Evolutionary conservation across 1,284 basidiomycete species (phyloP), one percentile per base, ranked within the genome.

Genomic region (Fomitopsis betulina): DNA sequence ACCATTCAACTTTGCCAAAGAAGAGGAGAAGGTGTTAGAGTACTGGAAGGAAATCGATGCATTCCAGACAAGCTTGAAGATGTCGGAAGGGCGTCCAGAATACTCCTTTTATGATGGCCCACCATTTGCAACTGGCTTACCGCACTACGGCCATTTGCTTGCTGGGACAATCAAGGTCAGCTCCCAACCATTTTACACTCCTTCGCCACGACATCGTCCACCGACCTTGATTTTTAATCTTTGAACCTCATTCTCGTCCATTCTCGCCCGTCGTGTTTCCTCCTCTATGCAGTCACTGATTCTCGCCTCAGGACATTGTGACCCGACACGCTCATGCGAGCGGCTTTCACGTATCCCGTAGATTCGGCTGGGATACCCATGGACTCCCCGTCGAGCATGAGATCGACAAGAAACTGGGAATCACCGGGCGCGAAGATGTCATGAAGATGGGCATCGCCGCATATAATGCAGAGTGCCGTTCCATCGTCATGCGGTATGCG

Each of bases 361-460:
- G 97, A 56, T 99, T 99, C 73, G 97, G 97, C 55, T 99, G 97
- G 97, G 97, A 99, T 76, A 98, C 96, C 30, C 97, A 99, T 76
- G 97, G 96, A 58, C 85, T 99, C 21, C 97, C 97, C 42, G 96
- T 99, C 67, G 97, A 99, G 76, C 96, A 98, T 77, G 95, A 98
- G 79, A 99, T 99, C 78, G 97, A 99, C 84, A 99, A 98, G 79
- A 91, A 86, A 69, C 83, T 99, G 54, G 87, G 87, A 51, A 98
- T 99, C 79, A 94, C 88, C 40, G 89, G 94, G 50, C 94, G 93
- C 72, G 91, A 88, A 53, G 97, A 99, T 71, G 97, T 99, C 53
- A 82, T 98, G 78, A 84, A 82, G 42, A 92, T 99, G 90, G 97
- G 97, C 30, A 96, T 99, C 74, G 93, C 91, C 75, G 92, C 91